Evolutionary conservation across 2,329 filamentous ascomycete genomes (phyloP).

Genomic region (Arthroderma sp.): DNA sequence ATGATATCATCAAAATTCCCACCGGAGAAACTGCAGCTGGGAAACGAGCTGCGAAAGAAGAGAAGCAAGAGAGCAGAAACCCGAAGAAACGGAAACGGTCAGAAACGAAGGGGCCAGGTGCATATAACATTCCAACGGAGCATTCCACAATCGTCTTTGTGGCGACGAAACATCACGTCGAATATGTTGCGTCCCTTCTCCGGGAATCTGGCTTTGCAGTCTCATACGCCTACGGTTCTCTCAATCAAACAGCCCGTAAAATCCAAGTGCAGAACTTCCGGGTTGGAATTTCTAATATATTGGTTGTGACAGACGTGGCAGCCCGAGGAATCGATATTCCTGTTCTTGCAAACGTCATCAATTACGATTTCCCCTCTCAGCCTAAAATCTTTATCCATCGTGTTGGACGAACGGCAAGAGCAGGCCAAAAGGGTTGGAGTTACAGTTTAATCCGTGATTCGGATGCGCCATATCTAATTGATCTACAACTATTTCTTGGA

Average conservation of each 20-base stretch:
- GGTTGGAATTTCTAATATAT: conserved; percentile 68
- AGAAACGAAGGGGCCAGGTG: conserved; percentile 39
- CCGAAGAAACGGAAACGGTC: conserved; percentile 38
- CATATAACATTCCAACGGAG: conserved; percentile 62
- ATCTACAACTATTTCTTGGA: conserved; percentile 90
- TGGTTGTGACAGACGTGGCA: conserved; percentile 93
- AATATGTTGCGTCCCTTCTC: conserved; percentile 79
- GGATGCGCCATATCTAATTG: conserved; percentile 82
- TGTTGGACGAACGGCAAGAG: conserved; percentile 89
- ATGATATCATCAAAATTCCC: conserved; percentile 88
- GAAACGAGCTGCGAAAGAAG: conserved; percentile 35
- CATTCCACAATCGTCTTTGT: conserved; percentile 93
- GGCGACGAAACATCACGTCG: conserved; percentile 93
- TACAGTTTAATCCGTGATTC: conserved; percentile 83
- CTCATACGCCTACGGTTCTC: conserved; percentile 85
- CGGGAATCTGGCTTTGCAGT: conserved; percentile 70
- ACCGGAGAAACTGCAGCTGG: conserved; percentile 48
- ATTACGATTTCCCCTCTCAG: conserved; percentile 95
- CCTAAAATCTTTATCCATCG: conserved; percentile 95
- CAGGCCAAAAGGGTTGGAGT: conserved; percentile 83
- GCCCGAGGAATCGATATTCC: conserved; percentile 97
- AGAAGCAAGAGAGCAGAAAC: conserved; percentile 33
- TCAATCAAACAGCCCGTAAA: conserved; percentile 87
- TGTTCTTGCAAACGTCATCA: conserved; percentile 89
- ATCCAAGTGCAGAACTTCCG: conserved; percentile 88